These are phyloP conservation scores for Zygnema circumcarinatum DNA, from an alignment of 139 green algal genomes.

Conservation along the genomic window DNA sequence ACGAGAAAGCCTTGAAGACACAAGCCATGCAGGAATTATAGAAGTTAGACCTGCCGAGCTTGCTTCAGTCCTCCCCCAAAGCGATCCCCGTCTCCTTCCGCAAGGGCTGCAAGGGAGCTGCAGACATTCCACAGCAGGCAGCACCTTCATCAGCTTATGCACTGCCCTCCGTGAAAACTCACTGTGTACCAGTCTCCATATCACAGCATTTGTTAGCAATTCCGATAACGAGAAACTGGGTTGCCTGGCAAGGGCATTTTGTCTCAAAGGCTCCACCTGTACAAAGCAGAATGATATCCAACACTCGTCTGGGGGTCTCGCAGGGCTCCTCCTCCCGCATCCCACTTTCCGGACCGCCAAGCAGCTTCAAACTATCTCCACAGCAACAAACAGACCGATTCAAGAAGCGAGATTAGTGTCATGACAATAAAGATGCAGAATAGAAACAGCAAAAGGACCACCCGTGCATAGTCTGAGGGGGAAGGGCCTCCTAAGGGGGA, in stretches of 20 bases:
- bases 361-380: constrained; percentile 47
- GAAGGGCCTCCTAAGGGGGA: too few species aligned
- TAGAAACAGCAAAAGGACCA: too few species aligned
- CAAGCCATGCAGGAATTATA: too few species aligned
- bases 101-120: constrained; percentile 26
- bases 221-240: not conserved
- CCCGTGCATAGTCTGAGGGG: too few species aligned
- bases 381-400: too few species aligned
- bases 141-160: not conserved
- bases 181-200: not conserved
- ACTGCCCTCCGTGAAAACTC: too few species aligned
- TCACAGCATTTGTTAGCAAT: not conserved
- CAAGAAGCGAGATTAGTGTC: too few species aligned
- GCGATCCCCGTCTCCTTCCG: not conserved
- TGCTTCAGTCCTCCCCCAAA: constrained; percentile 23
- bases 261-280: constrained; percentile 2
- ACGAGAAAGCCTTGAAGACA: too few species aligned
- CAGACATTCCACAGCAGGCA: not conserved
- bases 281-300: constrained; percentile 25
- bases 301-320: not conserved
- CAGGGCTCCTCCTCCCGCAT: not conserved
- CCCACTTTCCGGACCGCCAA: constrained; percentile 48
- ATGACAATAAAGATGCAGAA: too few species aligned
- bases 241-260: not conserved
- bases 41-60: constrained; percentile 11